Evolutionary conservation across 2,329 filamentous ascomycete genomes (phyloP).

Genomic region (Diaporthe citrichinensis): DNA sequence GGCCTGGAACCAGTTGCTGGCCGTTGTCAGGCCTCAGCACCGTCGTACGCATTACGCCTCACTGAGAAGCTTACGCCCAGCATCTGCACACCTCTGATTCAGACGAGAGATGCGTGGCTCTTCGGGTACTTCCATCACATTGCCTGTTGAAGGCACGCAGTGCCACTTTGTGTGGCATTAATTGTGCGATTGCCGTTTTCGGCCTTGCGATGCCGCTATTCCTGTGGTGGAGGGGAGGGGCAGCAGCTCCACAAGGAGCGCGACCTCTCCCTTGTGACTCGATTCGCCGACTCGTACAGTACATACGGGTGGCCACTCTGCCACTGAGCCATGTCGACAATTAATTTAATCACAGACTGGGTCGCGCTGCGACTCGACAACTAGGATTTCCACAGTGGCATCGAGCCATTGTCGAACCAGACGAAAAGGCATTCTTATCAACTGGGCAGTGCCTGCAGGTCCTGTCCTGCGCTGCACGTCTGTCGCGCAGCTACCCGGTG

Average conservation of each 20-base stretch:
- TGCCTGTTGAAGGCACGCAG: not conserved
- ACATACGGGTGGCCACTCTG: conserved; percentile 2
- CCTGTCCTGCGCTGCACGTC: conserved; percentile 32
- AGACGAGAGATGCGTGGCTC: conserved; percentile 14
- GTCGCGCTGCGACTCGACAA: not conserved
- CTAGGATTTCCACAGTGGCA: not conserved
- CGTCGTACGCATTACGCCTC: conserved; percentile 16
- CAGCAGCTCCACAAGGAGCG: conserved; percentile 12
- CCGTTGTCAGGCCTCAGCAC: conserved; percentile 21
- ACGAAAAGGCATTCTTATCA: conserved; percentile 15
- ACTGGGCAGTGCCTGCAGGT: conserved; percentile 29
- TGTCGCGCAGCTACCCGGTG: conserved; percentile 37
- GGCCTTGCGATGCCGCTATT: conserved; percentile 30
- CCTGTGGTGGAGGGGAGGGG: conserved; percentile 24
- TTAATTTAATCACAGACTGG: not conserved
- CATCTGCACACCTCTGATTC: conserved; percentile 12
- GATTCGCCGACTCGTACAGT: conserved; percentile 25
- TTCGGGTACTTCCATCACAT: not conserved
- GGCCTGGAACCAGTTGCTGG: conserved; percentile 8
- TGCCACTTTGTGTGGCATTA: conserved; percentile 20
- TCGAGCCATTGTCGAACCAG: conserved; percentile 26
- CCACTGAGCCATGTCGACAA: conserved; percentile 3
- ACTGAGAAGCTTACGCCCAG: conserved; percentile 2
- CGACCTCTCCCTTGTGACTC: conserved; percentile 21
- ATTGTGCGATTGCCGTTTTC: conserved; percentile 16